Conservation (phyloP, 305 asterid species). For the Rubia tinctorum region DNA sequence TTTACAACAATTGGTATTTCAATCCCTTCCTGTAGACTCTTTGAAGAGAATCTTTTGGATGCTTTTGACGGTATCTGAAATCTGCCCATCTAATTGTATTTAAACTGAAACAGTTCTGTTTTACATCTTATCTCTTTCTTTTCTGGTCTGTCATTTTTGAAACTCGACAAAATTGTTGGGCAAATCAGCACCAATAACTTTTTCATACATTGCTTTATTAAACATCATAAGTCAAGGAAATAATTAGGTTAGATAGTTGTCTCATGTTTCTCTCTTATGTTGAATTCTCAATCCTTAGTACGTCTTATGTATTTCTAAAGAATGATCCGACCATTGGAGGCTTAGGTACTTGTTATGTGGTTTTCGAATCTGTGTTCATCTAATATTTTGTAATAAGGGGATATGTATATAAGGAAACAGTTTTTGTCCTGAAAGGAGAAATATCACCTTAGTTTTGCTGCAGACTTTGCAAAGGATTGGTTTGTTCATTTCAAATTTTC, state of each 20-base stretch:
- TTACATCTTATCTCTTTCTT: not conserved
- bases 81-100: not conserved
- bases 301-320: not conserved
- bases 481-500: not conserved
- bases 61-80: not conserved
- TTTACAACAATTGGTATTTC: not conserved
- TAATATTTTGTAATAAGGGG: not conserved
- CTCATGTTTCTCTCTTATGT: not conserved
- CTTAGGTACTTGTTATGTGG: not conserved
- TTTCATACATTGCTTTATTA: not conserved
- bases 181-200: not conserved
- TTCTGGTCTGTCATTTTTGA: not conserved
- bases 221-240: not conserved
- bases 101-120: not conserved
- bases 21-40: not conserved
- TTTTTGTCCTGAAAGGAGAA: not conserved
- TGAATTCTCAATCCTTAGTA: not conserved
- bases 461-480: not conserved
- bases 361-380: not conserved
- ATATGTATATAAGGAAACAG: not conserved
- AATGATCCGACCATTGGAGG: not conserved
- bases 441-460: not conserved
- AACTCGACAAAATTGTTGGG: not conserved
- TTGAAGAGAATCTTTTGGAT: not conserved
- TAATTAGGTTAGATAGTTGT: not conserved